A percentile compares a stretch with the other conserved stretches of the same genome.
Conservation (phyloP, 306 rosid species). For the Oxytropis ochrocephala region DNA sequence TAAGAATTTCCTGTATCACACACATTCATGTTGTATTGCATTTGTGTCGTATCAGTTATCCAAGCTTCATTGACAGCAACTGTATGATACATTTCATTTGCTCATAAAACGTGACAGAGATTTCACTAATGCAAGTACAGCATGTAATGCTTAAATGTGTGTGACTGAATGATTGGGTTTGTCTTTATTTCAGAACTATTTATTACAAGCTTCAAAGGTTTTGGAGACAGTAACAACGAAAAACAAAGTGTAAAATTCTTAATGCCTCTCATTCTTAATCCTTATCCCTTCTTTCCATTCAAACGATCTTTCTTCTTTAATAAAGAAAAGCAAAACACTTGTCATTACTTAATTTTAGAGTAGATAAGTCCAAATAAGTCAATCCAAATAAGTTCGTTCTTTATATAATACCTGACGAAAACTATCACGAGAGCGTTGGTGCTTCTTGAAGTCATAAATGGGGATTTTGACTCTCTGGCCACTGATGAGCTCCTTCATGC, state of each 20-base stretch:
- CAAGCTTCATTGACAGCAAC: not conserved
- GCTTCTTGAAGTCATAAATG: constrained; percentile 85
- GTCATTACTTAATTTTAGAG: not conserved
- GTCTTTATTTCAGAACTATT: not conserved
- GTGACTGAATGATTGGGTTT: not conserved
- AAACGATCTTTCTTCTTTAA: not conserved
- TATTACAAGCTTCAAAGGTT: not conserved
- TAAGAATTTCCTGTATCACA: not conserved
- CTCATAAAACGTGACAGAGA: not conserved
- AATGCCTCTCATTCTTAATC: not conserved
- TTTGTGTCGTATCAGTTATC: not conserved
- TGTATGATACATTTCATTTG: constrained; percentile 4
- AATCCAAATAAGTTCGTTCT: too few species aligned
- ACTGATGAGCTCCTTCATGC: constrained; percentile 52
- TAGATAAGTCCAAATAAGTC: too few species aligned
- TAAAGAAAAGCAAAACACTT: too few species aligned
- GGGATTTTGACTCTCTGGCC: constrained; percentile 83
- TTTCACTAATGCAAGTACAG: not conserved
- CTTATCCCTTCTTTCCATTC: not conserved
- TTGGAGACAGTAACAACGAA: not conserved
- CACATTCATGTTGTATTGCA: not conserved
- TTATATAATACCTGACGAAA: constrained; percentile 64
- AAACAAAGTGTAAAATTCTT: not conserved
- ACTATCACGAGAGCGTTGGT: constrained; percentile 72
- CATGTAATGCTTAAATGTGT: not conserved